phyloP scores from a whole-genome alignment of 1,284 basidiomycete genomes.

The Cryptococcus sp. region DNA sequence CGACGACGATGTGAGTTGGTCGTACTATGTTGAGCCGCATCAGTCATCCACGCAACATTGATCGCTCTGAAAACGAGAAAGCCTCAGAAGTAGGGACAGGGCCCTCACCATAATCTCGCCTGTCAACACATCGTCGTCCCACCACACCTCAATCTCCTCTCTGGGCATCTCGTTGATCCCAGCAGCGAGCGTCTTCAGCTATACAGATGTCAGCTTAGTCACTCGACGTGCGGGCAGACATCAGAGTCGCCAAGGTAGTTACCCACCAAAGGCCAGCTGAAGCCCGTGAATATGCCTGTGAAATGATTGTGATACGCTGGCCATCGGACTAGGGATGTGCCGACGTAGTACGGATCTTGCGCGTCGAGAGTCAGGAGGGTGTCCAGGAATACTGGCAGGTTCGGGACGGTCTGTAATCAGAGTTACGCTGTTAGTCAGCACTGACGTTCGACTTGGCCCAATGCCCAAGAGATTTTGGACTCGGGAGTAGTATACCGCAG shows the following conservation, averaged over 20 bases:
- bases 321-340: conserved; percentile 18
- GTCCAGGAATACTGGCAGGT: conserved; percentile 30
- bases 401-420: conserved; percentile 21
- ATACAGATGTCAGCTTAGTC: not conserved
- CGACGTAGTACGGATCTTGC: conserved; percentile 26
- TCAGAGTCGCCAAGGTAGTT: not conserved
- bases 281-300: conserved; percentile 29
- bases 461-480: conserved; percentile 7
- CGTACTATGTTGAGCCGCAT: too few relatives aligned
- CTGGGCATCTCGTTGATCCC: conserved; percentile 26
- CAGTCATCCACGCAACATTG: too few relatives aligned
- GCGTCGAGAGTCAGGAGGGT: conserved; percentile 21
- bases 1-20: too few relatives aligned
- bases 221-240: not conserved
- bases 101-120: conserved; percentile 34
- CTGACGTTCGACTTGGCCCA: conserved; percentile 23
- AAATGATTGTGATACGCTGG: conserved; percentile 23
- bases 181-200: conserved; percentile 24
- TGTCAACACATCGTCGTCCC: conserved; percentile 30
- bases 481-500: not conserved
- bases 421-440: not conserved
- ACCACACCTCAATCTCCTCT: conserved; percentile 16
- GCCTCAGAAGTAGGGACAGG: not conserved
- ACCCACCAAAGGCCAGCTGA: conserved; percentile 29
- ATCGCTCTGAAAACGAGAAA: too few relatives aligned